phyloP scores from a whole-genome alignment of 2,329 filamentous ascomycete species.

The Aureobasidium sp. region DNA sequence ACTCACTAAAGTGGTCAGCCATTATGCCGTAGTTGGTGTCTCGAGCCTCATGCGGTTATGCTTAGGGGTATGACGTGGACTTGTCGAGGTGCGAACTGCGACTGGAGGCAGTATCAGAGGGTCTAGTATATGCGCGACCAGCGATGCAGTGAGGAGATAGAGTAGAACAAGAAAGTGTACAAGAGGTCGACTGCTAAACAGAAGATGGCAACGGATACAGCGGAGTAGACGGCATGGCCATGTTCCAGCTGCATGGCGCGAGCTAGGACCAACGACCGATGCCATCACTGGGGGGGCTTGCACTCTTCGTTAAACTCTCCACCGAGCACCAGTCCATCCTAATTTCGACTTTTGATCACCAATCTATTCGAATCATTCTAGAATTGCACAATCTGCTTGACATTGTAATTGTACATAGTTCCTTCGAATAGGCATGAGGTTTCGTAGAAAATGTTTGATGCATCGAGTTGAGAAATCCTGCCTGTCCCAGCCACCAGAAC shows the following conservation, averaged over 20 bases:
- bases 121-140: background rate
- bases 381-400: background rate
- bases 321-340: background rate
- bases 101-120: background rate
- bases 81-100: background rate
- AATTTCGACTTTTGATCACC: background rate
- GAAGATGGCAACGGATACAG: background rate
- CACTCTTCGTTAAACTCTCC: background rate
- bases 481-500: constrained; percentile 5
- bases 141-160: background rate
- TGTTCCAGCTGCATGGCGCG: background rate
- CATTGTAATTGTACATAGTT: background rate
- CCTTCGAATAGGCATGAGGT: background rate
- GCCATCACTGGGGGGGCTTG: background rate
- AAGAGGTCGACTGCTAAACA: background rate
- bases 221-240: background rate
- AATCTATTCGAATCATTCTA: background rate
- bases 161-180: background rate
- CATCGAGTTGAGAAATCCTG: constrained; percentile 6
- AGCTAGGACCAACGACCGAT: background rate
- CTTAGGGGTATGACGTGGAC: constrained; percentile 10
- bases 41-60: constrained; percentile 10
- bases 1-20: constrained; percentile 17
- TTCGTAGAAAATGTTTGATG: background rate
- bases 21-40: constrained; percentile 7